Percentiles rank a stretch among this genome's conserved stretches.
These are phyloP conservation scores for Logfia minima DNA, from an alignment of 129 eudicot species.

Conservation along the genomic window DNA sequence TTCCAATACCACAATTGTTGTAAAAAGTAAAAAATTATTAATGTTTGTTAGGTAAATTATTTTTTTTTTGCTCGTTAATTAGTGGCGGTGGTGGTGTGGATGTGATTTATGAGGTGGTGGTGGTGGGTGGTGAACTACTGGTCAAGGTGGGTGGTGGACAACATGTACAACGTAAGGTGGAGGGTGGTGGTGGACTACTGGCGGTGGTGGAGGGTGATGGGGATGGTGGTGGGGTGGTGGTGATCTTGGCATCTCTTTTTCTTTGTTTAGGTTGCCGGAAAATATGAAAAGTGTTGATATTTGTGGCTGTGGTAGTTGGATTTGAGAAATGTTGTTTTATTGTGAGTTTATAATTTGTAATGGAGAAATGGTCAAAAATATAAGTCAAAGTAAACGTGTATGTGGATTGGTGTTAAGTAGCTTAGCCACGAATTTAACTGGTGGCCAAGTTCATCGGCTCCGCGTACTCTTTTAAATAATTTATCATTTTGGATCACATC, in stretches of 20 bases:
- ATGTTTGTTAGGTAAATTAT: too few species aligned
- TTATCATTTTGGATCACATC: neutral
- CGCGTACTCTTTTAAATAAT: neutral
- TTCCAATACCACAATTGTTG: too few species aligned
- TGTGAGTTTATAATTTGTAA: neutral
- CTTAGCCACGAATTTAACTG: slow-evolving; percentile 3
- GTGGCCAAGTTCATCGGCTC: neutral
- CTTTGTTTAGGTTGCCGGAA: neutral
- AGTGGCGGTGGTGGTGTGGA: slow-evolving; percentile 31
- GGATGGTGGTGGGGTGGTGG: neutral
- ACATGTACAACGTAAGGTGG: neutral
- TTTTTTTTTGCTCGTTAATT: too few species aligned
- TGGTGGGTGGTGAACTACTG: neutral
- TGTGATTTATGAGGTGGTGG: slow-evolving; percentile 36
- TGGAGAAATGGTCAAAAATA: neutral
- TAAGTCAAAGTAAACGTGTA: neutral
- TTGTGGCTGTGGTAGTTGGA: neutral
- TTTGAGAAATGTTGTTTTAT: neutral
- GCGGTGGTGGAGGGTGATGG: neutral
- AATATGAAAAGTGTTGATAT: too few species aligned
- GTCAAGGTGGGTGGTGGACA: neutral
- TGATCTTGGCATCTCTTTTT: slow-evolving; percentile 2
- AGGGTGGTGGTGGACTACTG: slow-evolving; percentile 1
- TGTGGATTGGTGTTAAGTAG: neutral
- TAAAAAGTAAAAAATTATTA: too few species aligned